Evolutionary conservation across 345 rosid genomes (phyloP).

Genomic region (Populus euphratica): DNA sequence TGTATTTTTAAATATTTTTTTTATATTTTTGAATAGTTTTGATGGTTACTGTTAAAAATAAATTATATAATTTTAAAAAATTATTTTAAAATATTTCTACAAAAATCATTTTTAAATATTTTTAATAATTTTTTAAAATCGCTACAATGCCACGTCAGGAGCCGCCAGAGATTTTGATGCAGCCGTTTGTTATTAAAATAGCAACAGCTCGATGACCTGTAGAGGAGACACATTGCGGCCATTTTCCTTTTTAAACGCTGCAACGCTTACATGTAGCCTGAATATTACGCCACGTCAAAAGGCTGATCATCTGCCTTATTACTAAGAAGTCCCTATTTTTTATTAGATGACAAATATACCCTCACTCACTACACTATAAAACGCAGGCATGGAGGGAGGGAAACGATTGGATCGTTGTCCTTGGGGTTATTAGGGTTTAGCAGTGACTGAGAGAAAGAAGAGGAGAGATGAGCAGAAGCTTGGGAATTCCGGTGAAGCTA

Average conservation of each 20-base stretch:
- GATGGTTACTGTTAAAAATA: no score
- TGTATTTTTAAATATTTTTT: no score
- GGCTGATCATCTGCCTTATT: no score
- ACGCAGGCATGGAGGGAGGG: neutral
- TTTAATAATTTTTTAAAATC: no score
- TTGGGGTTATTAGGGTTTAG: slow-evolving; percentile 46
- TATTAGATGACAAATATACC: slow-evolving; percentile 1
- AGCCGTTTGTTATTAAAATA: neutral
- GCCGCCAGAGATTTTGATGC: neutral
- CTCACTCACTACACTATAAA: neutral
- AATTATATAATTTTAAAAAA: no score
- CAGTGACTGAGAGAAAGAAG: neutral
- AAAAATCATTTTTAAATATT: no score
- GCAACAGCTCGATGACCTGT: neutral
- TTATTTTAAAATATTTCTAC: no score
- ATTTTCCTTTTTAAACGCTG: neutral
- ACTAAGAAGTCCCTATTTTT: neutral
- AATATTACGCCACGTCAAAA: neutral
- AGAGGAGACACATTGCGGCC: neutral
- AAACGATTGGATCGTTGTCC: neutral
- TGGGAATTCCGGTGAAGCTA: slow-evolving; percentile 87
- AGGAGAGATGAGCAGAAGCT: slow-evolving; percentile 66
- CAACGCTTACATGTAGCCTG: neutral
- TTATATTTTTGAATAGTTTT: no score
- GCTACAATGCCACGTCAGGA: neutral